Evolutionary conservation across 1,284 basidiomycete species (phyloP).

Genomic region (Erythrobasidium hasegawianum): DNA sequence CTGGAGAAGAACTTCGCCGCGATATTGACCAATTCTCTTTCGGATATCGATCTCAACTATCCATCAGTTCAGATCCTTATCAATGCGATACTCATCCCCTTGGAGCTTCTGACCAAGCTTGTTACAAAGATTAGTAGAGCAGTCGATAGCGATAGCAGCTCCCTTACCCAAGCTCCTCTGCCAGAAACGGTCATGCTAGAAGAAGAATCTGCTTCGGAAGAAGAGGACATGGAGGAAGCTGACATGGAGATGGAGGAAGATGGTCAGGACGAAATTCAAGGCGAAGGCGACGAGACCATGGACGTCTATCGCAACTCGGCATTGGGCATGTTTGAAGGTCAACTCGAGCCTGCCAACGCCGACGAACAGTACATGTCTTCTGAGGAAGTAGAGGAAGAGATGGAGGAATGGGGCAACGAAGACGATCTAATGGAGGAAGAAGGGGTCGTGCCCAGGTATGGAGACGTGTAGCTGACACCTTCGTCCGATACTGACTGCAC

Average conservation of each 20-base stretch:
- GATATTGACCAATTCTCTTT: slow-evolving; percentile 78
- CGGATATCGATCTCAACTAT: slow-evolving; percentile 93
- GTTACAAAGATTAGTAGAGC: slow-evolving; percentile 94
- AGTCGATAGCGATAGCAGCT: slow-evolving; percentile 57
- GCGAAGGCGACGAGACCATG: slow-evolving; percentile 72
- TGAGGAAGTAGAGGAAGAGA: slow-evolving; percentile 44
- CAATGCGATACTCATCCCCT: slow-evolving; percentile 78
- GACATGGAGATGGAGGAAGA: slow-evolving; percentile 52
- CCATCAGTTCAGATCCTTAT: slow-evolving; percentile 84
- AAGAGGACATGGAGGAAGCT: slow-evolving; percentile 48
- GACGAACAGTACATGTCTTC: slow-evolving; percentile 44
- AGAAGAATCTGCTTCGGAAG: slow-evolving; percentile 42
- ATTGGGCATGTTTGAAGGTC: slow-evolving; percentile 74
- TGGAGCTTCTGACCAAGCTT: slow-evolving; percentile 90
- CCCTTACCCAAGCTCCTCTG: slow-evolving; percentile 40
- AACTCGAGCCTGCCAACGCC: slow-evolving; percentile 45
- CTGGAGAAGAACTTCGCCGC: slow-evolving; percentile 95
- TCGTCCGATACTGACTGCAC: slow-evolving; percentile 38
- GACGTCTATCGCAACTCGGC: slow-evolving; percentile 96
- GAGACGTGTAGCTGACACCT: slow-evolving; percentile 16
- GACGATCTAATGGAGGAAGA: slow-evolving; percentile 49
- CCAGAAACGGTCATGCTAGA: slow-evolving; percentile 48
- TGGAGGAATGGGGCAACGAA: slow-evolving; percentile 50
- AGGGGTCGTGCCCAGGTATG: slow-evolving; percentile 22
- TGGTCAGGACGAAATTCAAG: slow-evolving; percentile 55